Conservation (phyloP, 345 rosid genomes). For the Adansonia digitata region DNA sequence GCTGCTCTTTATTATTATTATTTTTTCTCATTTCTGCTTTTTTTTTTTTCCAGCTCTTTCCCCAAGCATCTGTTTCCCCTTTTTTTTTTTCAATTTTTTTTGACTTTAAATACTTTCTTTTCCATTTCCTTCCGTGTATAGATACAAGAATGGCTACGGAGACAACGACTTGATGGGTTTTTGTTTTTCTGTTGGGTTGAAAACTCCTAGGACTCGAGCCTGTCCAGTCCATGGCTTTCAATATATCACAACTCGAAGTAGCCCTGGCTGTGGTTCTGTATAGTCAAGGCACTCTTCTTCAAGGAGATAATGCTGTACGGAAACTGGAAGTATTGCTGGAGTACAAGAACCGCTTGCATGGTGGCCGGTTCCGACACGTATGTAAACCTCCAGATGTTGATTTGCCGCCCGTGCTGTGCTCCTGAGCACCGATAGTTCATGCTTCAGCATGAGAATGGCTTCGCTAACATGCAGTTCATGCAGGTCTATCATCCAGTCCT, state of each 20-base stretch:
- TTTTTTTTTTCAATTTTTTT: not conserved
- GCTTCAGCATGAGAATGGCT: conserved; percentile 82
- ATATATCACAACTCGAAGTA: conserved; percentile 80
- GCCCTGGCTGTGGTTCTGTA: conserved; percentile 90
- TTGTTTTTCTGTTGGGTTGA: conserved; percentile 24
- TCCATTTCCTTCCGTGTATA: conserved; percentile 52
- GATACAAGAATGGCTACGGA: conserved; percentile 44
- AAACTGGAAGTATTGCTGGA: conserved; percentile 82
- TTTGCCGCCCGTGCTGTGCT: conserved; percentile 66
- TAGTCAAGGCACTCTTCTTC: conserved; percentile 90
- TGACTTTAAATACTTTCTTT: conserved; percentile 33
- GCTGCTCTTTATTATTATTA: not conserved
- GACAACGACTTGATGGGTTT: conserved; percentile 27
- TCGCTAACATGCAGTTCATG: conserved; percentile 95
- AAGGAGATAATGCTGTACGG: conserved; percentile 81
- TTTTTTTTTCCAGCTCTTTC: conserved; percentile 5
- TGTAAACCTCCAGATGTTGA: conserved; percentile 81
- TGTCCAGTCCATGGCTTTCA: conserved; percentile 34
- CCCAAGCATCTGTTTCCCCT: too few species aligned
- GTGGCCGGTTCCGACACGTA: conserved; percentile 93
- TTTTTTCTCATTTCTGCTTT: too few species aligned
- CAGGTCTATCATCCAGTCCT: conserved; percentile 88
- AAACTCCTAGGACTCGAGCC: conserved; percentile 34
- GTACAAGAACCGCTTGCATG: conserved; percentile 88
- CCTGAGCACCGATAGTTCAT: conserved; percentile 67